Evolutionary conservation across 2,329 filamentous ascomycete genomes (phyloP).

Genomic region (Xylariaceae sp.): DNA sequence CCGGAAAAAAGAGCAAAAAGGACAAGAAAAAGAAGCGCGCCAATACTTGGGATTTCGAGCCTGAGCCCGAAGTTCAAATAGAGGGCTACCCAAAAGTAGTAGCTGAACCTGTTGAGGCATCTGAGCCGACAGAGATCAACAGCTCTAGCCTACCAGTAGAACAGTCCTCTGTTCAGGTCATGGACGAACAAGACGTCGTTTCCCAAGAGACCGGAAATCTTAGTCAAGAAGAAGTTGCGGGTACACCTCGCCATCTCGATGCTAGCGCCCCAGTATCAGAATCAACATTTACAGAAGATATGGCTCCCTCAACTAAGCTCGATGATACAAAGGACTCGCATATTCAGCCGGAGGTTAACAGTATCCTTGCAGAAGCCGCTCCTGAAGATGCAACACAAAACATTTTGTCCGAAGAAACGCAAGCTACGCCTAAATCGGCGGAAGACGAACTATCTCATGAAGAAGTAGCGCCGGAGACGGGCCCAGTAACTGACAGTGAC

Average conservation of each 20-base stretch:
- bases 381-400: neutral
- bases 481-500: neutral
- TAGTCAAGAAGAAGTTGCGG: constrained; percentile 2
- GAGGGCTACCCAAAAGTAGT: constrained; percentile 28
- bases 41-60: constrained; percentile 20
- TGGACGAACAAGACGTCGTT: neutral
- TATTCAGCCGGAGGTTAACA: neutral
- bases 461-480: neutral
- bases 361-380: neutral
- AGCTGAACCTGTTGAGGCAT: neutral
- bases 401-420: constrained; percentile 16
- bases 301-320: neutral
- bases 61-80: constrained; percentile 29
- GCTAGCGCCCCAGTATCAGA: neutral
- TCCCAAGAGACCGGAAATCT: neutral
- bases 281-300: neutral
- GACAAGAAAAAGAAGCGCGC: constrained; percentile 27
- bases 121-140: neutral
- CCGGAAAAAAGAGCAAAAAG: constrained; percentile 14
- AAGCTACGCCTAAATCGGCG: constrained; percentile 9
- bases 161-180: neutral
- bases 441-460: constrained; percentile 13
- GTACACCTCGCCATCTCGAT: neutral
- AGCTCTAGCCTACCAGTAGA: neutral
- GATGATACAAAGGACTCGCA: neutral